phyloP scores from a whole-genome alignment of 805 yeast species.

The Starmerella apis region DNA sequence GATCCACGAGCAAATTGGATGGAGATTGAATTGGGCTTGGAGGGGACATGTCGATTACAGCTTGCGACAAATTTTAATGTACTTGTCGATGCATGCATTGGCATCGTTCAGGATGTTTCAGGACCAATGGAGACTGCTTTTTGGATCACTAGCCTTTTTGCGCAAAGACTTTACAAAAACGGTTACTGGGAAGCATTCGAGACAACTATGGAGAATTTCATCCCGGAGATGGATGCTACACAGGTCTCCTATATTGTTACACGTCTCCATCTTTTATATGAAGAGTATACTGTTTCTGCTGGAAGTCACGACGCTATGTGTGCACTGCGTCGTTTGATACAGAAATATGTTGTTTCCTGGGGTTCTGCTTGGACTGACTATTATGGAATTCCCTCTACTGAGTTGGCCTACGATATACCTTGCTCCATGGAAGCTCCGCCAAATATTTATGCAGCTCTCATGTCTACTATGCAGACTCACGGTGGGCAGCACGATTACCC shows the following conservation, averaged over 20 bases:
- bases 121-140: conserved; percentile 7
- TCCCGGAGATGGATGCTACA: background rate
- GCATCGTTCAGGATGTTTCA: conserved; percentile 4
- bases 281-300: conserved; percentile 56
- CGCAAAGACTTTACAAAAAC: background rate
- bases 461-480: background rate
- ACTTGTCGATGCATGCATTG: conserved; percentile 2
- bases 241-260: conserved; percentile 39
- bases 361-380: conserved; percentile 67
- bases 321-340: conserved; percentile 45
- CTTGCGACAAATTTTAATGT: background rate
- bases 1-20: conserved; percentile 12
- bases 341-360: conserved; percentile 49
- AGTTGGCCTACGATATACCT: background rate
- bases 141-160: conserved; percentile 2
- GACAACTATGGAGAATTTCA: background rate
- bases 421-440: background rate
- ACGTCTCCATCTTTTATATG: conserved; percentile 65
- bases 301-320: conserved; percentile 33
- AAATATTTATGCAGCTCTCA: conserved; percentile 1
- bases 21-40: background rate
- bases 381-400: conserved; percentile 32
- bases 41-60: background rate
- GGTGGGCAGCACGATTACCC: background rate
- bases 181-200: conserved; percentile 9